phyloP scores from a whole-genome alignment of 2,329 filamentous ascomycete species.

The Neopestalotiopsis rosae region DNA sequence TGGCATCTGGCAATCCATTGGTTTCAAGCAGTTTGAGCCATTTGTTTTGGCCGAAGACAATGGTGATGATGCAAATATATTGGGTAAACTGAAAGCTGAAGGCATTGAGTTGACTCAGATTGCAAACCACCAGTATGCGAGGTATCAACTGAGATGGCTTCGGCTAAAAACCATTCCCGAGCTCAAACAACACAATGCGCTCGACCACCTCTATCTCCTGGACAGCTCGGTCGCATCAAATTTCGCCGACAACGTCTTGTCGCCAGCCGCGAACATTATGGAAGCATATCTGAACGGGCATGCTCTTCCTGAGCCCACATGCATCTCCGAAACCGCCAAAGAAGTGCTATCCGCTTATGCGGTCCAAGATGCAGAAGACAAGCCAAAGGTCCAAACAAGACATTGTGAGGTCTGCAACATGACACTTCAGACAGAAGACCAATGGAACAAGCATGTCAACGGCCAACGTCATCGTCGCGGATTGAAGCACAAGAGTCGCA shows the following conservation, averaged over 20 bases:
- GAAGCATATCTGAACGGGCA: conserved; percentile 65
- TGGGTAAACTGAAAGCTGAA: conserved; percentile 59
- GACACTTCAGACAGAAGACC: conserved; percentile 60
- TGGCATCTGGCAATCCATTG: conserved; percentile 97
- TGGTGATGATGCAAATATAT: conserved; percentile 38
- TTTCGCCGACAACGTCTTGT: conserved; percentile 69
- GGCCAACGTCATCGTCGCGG: conserved; percentile 44
- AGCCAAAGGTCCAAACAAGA: conserved; percentile 43
- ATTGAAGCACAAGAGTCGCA: conserved; percentile 32
- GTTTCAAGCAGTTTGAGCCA: conserved; percentile 86
- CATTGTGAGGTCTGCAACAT: conserved; percentile 78
- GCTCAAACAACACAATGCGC: conserved; percentile 58
- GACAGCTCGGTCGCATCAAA: conserved; percentile 74
- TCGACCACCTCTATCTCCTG: conserved; percentile 73
- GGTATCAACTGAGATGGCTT: conserved; percentile 86
- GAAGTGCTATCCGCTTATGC: conserved; percentile 64
- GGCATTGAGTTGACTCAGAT: conserved; percentile 79
- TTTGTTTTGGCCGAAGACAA: conserved; percentile 62
- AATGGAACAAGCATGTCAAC: conserved; percentile 52
- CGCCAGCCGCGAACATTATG: conserved; percentile 68
- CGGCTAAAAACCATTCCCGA: conserved; percentile 78
- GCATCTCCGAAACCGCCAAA: conserved; percentile 53
- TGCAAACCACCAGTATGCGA: conserved; percentile 87
- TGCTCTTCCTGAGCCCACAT: conserved; percentile 55
- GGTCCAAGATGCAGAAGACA: conserved; percentile 59